Conservation (phyloP, 148 eudicot species). For the Rhododendron williamsianum region DNA sequence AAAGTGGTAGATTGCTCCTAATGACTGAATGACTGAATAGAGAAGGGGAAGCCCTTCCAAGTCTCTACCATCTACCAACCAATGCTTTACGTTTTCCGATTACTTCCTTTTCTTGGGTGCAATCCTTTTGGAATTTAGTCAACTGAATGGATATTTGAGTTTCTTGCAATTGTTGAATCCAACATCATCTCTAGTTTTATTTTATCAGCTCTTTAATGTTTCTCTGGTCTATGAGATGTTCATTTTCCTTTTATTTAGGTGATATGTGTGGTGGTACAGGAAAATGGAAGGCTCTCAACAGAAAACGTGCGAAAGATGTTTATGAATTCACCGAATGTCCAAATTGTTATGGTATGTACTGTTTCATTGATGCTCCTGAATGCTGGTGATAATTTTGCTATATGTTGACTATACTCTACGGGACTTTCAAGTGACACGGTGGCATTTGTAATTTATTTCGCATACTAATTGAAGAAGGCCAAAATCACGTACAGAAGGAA, state of each 20-base stretch:
- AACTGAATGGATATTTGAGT: background rate
- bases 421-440: background rate
- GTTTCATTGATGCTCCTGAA: constrained; percentile 5
- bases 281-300: constrained; percentile 97
- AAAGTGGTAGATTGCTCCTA: background rate
- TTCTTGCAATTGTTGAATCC: background rate
- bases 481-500: background rate
- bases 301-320: constrained; percentile 96
- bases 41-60: background rate
- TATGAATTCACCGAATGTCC: constrained; percentile 97
- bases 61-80: background rate
- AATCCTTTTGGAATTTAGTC: background rate
- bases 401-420: background rate
- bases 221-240: constrained; percentile 31
- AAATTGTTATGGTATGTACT: constrained; percentile 73
- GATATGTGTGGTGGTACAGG: constrained; percentile 99
- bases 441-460: background rate
- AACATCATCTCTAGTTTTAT: background rate
- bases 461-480: background rate
- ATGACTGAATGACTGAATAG: background rate
- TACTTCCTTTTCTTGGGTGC: background rate
- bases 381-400: background rate
- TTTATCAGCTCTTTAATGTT: background rate
- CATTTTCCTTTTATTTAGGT: constrained; percentile 64
- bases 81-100: background rate